phyloP scores from a whole-genome alignment of 192 early-diverging fungal genomes.

The Backusella morwellensis region DNA sequence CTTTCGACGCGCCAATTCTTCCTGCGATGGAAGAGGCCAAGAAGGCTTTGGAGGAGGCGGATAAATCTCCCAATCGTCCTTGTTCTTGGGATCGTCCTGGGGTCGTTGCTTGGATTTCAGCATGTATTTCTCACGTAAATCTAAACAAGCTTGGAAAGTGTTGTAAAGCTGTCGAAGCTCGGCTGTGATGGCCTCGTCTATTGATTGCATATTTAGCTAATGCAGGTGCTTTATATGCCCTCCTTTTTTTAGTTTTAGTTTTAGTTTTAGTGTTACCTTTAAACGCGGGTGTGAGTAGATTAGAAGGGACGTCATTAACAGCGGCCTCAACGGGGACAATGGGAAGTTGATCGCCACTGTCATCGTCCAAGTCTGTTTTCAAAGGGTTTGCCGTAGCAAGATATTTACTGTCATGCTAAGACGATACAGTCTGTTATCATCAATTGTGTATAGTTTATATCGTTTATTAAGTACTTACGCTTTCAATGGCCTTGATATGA shows the following conservation, averaged over 20 bases:
- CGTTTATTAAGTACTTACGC: conserved; percentile 13
- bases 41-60: conserved; percentile 78
- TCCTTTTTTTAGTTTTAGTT: background rate
- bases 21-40: conserved; percentile 46
- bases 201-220: no score
- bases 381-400: conserved; percentile 3
- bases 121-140: conserved; percentile 87
- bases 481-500: conserved; percentile 29
- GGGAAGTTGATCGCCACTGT: background rate
- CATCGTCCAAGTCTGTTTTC: background rate
- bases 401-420: conserved; percentile 22
- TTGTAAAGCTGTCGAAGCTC: conserved; percentile 65
- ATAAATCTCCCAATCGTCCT: conserved; percentile 77
- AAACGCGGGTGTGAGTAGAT: background rate
- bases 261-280: background rate
- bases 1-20: conserved; percentile 18
- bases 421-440: background rate
- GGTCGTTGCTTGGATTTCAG: conserved; percentile 61
- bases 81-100: conserved; percentile 84
- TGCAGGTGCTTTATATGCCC: no score
- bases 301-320: background rate
- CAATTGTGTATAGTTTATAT: no score
- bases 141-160: conserved; percentile 68
- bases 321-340: background rate
- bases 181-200: conserved; percentile 43